These are phyloP conservation scores for Alternaria novae-zelandiae DNA, from an alignment of 2,329 filamentous ascomycete species.

Conservation along the genomic window DNA sequence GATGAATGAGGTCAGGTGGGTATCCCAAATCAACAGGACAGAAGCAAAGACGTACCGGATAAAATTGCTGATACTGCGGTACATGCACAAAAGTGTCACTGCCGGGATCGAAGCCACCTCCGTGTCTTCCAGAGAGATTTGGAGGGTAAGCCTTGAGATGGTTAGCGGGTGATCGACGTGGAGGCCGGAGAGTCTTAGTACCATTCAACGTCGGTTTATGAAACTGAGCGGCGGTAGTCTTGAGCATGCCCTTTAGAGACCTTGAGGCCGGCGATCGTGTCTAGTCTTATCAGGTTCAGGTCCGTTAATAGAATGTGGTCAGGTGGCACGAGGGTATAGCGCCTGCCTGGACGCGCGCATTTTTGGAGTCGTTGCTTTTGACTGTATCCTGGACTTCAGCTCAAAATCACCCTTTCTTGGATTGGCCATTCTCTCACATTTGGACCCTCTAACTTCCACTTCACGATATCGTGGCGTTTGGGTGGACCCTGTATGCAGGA, in stretches of 20 bases:
- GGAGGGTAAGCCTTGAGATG: constrained; percentile 25
- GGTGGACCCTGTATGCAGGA: background rate
- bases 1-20: background rate
- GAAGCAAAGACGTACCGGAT: constrained; percentile 4
- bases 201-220: constrained; percentile 17
- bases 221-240: background rate
- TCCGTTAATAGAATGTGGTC: background rate
- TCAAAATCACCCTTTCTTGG: fast-evolving
- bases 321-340: background rate
- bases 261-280: background rate
- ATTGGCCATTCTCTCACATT: background rate
- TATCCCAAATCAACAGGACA: background rate
- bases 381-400: background rate
- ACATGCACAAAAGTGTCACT: constrained; percentile 14
- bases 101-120: constrained; percentile 28
- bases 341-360: background rate
- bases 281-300: background rate
- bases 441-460: background rate
- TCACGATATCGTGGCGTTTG: background rate
- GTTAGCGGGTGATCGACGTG: background rate
- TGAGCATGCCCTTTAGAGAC: background rate
- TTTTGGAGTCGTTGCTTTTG: background rate
- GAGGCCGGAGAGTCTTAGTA: background rate
- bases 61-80: constrained; percentile 1
- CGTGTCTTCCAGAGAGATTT: constrained; percentile 22